Conservation (phyloP, 2,329 filamentous ascomycete genomes). For the Magnaporthiopsis rhizophila region DNA sequence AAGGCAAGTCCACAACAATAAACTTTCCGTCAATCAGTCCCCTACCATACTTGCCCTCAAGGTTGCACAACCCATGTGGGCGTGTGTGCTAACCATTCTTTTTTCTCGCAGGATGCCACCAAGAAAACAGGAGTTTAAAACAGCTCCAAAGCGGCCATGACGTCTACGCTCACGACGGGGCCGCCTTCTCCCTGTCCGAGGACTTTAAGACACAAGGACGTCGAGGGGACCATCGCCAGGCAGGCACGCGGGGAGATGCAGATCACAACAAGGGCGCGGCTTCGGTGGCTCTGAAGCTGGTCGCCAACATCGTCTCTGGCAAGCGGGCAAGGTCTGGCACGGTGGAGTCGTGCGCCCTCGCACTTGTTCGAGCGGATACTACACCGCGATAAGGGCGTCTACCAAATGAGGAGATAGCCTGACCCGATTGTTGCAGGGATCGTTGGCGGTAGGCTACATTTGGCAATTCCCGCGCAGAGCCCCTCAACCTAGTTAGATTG, state of each 20-base stretch:
- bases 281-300: background rate
- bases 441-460: too few species aligned
- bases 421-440: too few species aligned
- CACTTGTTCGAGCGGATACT: background rate
- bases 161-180: background rate
- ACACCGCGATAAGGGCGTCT: background rate
- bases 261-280: background rate
- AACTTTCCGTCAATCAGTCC: too few species aligned
- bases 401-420: background rate
- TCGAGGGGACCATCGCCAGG: background rate
- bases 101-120: background rate
- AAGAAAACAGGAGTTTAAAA: slow-evolving; percentile 1
- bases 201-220: background rate
- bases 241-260: background rate
- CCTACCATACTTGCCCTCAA: too few species aligned
- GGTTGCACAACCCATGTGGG: too few species aligned
- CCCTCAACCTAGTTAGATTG: too few species aligned
- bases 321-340: background rate
- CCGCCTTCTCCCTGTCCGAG: background rate
- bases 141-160: slow-evolving; percentile 14
- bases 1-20: background rate
- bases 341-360: background rate
- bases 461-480: too few species aligned
- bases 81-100: too few species aligned
- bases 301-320: background rate